These are phyloP conservation scores for Yamadazyma akitaensis DNA, from an alignment of 805 yeast genomes.

Conservation along the genomic window DNA sequence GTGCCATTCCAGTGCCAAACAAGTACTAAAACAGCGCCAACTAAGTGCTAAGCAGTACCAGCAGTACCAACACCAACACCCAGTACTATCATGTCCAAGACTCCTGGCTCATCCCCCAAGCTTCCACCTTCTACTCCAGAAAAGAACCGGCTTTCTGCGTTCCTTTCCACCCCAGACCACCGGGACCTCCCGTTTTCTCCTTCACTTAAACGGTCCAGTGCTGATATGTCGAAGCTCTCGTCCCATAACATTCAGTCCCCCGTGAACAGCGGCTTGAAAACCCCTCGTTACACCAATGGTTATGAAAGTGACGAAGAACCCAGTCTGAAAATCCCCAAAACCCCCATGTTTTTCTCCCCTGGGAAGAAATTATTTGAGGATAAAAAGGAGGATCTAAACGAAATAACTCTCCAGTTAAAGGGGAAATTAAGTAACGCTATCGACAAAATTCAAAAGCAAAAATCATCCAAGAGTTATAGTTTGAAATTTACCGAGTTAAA, in stretches of 20 bases:
- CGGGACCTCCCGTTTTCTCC: constrained; percentile 36
- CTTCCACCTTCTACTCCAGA: constrained; percentile 31
- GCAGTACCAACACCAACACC: no score
- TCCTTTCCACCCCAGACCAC: constrained; percentile 38
- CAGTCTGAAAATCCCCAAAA: constrained; percentile 28
- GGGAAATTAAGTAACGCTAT: constrained; percentile 37
- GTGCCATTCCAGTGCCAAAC: no score
- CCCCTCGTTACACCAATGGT: constrained; percentile 34
- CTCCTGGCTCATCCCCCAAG: constrained; percentile 37
- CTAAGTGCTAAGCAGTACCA: no score
- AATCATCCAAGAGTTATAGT: constrained; percentile 18
- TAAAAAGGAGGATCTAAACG: constrained; percentile 31
- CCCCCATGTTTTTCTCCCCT: constrained; percentile 40
- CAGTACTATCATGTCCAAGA: constrained; percentile 6
- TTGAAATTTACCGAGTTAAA: constrained; percentile 31
- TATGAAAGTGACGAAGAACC: constrained; percentile 23
- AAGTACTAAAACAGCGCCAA: no score
- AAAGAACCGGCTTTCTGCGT: constrained; percentile 27
- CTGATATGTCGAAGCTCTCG: constrained; percentile 35
- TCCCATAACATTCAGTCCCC: constrained; percentile 26
- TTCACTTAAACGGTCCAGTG: constrained; percentile 32
- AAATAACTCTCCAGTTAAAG: constrained; percentile 38
- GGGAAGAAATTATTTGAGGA: constrained; percentile 36
- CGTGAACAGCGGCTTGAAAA: constrained; percentile 24
- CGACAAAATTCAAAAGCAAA: constrained; percentile 33